Evolutionary conservation across 192 early-diverging fungal species (phyloP), one percentile per base, ranked within the genome.

Genomic region (Coemansia sp.): DNA sequence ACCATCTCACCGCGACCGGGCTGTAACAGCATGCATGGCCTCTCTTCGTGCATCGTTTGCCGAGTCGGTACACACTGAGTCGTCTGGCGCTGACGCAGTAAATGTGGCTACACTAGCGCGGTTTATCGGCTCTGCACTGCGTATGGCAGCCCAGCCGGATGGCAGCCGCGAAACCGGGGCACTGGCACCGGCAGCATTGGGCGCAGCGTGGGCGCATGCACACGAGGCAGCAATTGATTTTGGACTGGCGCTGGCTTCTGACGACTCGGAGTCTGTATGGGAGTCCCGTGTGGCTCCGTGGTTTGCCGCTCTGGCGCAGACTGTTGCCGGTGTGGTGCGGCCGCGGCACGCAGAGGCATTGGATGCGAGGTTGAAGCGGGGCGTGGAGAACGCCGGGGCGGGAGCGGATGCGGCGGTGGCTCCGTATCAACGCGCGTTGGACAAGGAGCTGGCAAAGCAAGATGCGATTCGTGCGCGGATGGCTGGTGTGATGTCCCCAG

Each of bases 261-360:
- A 47, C 57, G 57, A 59, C 2, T 17, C 61, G 6, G 48, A 54
- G 2, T 60, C 38, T 41, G 23, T 21, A 21, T 79, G 76, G 75
- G 75, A 72, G 25, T 29, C 59, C 1, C 21, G 48, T 4, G 75
- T 57, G 4, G 62, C 47, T n/a, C 68, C 73, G 1, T 81, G 78
- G 78, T 82, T 82, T 67, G 71, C 45, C 3, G 79, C 79, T 16
- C 59, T 82, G 39, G 59, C 57, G 8, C 74, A 82, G 50, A 82
- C 74, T 1, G 74, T 82, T 7, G 23, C 64, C 2, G 79, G 79
- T 10, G 62, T 82, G 1, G 35, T 82, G 22, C 66, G 79, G 0
- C 79, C 79, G 27, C 79, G 79, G n/a, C 79, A 82, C 23, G 79
- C 79, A 2, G 63, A 69, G 37, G 47, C 61, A 22, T 35, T 82